Conservation (phyloP, 108 stramenopile species). For the Cylindrotheca closterium region DNA sequence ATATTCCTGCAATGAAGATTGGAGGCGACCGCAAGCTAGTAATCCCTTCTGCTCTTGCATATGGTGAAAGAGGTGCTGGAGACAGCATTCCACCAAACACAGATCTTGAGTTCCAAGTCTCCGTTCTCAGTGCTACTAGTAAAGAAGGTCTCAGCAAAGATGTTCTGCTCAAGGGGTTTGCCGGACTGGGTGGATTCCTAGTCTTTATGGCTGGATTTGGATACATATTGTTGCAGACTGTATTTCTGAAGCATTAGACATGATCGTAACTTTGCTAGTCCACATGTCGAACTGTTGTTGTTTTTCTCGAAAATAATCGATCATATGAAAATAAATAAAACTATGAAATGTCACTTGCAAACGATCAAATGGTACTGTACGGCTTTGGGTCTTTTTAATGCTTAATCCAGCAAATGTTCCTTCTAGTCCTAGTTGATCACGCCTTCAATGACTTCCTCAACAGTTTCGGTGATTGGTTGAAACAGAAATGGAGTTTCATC, state of each 20-base stretch:
- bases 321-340: no score
- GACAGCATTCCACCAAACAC: slow-evolving; percentile 26
- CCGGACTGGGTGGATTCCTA: no score
- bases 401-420: slow-evolving; percentile 1
- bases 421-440: slow-evolving; percentile 10
- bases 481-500: slow-evolving; percentile 75
- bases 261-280: no score
- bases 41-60: slow-evolving; percentile 31
- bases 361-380: no score
- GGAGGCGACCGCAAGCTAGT: slow-evolving; percentile 24
- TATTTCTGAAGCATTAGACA: no score
- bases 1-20: slow-evolving; percentile 35
- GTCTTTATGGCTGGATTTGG: no score
- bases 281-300: no score
- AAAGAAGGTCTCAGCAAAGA: background rate
- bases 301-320: no score
- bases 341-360: no score
- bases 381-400: no score
- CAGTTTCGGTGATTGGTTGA: slow-evolving; percentile 41
- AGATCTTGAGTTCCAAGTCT: slow-evolving; percentile 25
- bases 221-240: no score
- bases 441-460: slow-evolving; percentile 19
- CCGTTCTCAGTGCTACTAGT: background rate
- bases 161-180: no score
- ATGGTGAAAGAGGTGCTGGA: slow-evolving; percentile 24